phyloP scores from a whole-genome alignment of 2,329 filamentous ascomycete species.

The Celoporthe dispersa region DNA sequence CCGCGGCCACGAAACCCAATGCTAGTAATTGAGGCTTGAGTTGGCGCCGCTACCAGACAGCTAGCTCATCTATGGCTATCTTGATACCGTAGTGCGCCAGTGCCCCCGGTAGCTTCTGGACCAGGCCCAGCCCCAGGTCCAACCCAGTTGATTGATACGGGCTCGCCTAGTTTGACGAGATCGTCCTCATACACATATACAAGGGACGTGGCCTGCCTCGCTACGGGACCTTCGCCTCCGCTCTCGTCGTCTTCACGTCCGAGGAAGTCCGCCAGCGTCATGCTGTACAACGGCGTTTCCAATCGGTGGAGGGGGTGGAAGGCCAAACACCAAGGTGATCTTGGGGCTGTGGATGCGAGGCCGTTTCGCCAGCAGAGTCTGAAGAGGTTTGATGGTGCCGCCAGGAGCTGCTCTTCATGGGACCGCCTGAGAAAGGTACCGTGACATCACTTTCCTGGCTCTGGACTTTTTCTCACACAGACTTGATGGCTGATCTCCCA shows the following conservation, averaged over 20 bases:
- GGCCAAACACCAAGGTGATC: conserved; percentile 39
- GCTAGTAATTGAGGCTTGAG: conserved; percentile 15
- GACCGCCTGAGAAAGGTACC: conserved; percentile 53
- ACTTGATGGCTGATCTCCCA: conserved; percentile 6
- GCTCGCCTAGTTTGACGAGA: conserved; percentile 10
- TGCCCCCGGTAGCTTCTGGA: conserved; percentile 10
- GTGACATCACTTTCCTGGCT: neutral
- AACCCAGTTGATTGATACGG: conserved; percentile 20
- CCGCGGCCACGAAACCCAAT: conserved; percentile 10
- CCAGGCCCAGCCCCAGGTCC: conserved; percentile 25
- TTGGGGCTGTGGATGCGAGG: conserved; percentile 35
- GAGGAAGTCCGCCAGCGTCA: conserved; percentile 27
- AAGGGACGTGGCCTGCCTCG: conserved; percentile 22
- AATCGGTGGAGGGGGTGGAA: conserved; percentile 43
- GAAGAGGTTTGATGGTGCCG: conserved; percentile 57
- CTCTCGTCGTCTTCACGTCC: conserved; percentile 6
- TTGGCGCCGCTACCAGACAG: conserved; percentile 21
- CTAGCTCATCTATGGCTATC: conserved; percentile 18
- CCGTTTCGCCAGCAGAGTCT: conserved; percentile 38
- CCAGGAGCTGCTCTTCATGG: conserved; percentile 50
- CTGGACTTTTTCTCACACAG: neutral
- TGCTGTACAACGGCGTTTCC: conserved; percentile 42
- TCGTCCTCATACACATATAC: conserved; percentile 11
- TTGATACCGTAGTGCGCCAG: conserved; percentile 9
- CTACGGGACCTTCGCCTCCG: conserved; percentile 12